Evolutionary conservation across 352 stramenopile genomes (phyloP).

Genomic region (Vaucheria bursata): DNA sequence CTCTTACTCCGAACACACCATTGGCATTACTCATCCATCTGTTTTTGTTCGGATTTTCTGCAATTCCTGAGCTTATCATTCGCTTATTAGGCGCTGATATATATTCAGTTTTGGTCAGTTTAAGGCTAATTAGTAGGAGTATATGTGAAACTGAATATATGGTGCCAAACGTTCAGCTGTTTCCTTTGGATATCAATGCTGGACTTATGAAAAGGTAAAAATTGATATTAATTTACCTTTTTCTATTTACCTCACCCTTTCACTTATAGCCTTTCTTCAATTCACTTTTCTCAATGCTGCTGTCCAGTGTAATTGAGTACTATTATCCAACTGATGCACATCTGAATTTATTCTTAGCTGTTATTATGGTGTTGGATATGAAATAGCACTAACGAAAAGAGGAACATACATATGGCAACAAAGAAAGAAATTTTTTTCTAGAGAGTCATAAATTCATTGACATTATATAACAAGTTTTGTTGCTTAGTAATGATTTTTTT

Average conservation of each 20-base stretch:
- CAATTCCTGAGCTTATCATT: slow-evolving; percentile 5
- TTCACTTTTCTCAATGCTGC: background rate
- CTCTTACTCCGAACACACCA: background rate
- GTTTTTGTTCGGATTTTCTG: slow-evolving; percentile 33
- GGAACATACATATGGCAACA: too few species aligned
- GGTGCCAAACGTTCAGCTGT: slow-evolving; percentile 35
- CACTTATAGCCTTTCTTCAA: background rate
- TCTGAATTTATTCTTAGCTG: background rate
- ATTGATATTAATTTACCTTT: too few species aligned
- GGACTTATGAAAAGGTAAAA: too few species aligned
- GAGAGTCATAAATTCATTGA: too few species aligned
- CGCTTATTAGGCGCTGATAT: slow-evolving; percentile 5
- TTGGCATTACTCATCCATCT: slow-evolving; percentile 6
- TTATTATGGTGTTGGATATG: too few species aligned
- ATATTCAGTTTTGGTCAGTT: background rate
- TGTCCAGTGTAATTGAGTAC: background rate
- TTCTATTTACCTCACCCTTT: background rate
- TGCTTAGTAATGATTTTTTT: too few species aligned
- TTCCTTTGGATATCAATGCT: slow-evolving; percentile 27
- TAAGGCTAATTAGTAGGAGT: slow-evolving; percentile 23
- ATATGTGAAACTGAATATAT: slow-evolving; percentile 5
- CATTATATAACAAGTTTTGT: too few species aligned
- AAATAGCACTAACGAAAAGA: too few species aligned
- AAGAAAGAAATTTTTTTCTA: too few species aligned
- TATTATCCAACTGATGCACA: background rate